Evolutionary conservation across 1,284 basidiomycete species (phyloP).

Genomic region (Ganoderma sinense): DNA sequence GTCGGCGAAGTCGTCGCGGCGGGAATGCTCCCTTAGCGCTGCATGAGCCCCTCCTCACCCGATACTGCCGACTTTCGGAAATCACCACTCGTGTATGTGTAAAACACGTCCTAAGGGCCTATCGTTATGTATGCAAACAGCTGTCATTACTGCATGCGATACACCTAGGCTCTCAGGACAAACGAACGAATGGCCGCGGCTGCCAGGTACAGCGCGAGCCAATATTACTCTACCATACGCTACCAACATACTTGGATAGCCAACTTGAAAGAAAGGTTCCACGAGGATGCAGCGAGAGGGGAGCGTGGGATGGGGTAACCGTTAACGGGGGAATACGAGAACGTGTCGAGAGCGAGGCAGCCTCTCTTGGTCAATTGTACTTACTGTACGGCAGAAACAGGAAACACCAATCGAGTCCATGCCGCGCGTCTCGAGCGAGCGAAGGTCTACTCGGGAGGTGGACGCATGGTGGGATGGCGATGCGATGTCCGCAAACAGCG

Average conservation of each 20-base stretch:
- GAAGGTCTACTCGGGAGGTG: neutral
- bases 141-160: slow-evolving; percentile 28
- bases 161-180: slow-evolving; percentile 21
- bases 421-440: neutral
- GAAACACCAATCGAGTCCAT: slow-evolving; percentile 10
- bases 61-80: no score
- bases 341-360: slow-evolving; percentile 2
- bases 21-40: no score
- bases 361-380: slow-evolving; percentile 12
- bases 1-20: no score
- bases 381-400: no score
- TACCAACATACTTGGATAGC: slow-evolving; percentile 22
- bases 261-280: neutral
- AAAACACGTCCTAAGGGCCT: no score
- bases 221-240: slow-evolving; percentile 30
- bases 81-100: no score
- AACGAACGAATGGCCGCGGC: slow-evolving; percentile 21
- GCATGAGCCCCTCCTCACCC: no score
- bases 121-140: no score
- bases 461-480: neutral
- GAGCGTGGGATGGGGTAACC: neutral
- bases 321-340: neutral
- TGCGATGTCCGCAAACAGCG: neutral
- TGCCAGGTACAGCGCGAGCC: slow-evolving; percentile 21
- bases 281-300: neutral